phyloP scores from a whole-genome alignment of 2,329 filamentous ascomycete genomes.

The Coniochaeta sp. region DNA sequence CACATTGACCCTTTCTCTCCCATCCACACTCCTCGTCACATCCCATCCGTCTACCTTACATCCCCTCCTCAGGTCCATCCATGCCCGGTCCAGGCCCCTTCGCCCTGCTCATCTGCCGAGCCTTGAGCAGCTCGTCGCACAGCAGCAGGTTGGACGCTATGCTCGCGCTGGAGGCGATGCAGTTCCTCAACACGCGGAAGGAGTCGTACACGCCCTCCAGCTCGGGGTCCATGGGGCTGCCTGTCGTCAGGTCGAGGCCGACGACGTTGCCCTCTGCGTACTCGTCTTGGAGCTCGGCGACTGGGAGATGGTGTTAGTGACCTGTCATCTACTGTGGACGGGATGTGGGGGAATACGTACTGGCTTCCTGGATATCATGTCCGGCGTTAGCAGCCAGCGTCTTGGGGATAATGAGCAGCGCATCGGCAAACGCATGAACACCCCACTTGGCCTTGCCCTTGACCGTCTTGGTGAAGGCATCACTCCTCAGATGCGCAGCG shows the following conservation, averaged over 20 bases:
- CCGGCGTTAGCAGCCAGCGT: conserved; percentile 93
- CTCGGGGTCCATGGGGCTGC: conserved; percentile 90
- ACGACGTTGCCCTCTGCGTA: conserved; percentile 75
- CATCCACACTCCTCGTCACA: no score
- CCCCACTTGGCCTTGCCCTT: conserved; percentile 98
- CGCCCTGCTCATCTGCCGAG: conserved; percentile 80
- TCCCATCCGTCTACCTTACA: no score
- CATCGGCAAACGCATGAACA: conserved; percentile 90
- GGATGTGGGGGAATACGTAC: conserved; percentile 61
- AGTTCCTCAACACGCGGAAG: conserved; percentile 90
- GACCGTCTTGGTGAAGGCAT: conserved; percentile 79
- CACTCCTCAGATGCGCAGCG: conserved; percentile 77
- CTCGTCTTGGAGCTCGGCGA: conserved; percentile 83
- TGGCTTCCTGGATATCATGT: conserved; percentile 91
- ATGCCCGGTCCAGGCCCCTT: conserved; percentile 57
- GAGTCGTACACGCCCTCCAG: conserved; percentile 93
- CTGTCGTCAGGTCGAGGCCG: conserved; percentile 78
- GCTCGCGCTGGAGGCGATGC: conserved; percentile 84
- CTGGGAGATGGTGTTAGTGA: conserved; percentile 31
- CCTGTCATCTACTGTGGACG: no score
- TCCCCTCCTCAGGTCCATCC: conserved; percentile 50
- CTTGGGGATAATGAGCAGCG: conserved; percentile 92
- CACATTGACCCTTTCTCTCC: not conserved
- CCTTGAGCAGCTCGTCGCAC: conserved; percentile 96
- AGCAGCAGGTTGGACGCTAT: conserved; percentile 93